These are phyloP conservation scores for Trypanosoma lewisi DNA, from an alignment of 208 protist species.

Conservation along the genomic window DNA sequence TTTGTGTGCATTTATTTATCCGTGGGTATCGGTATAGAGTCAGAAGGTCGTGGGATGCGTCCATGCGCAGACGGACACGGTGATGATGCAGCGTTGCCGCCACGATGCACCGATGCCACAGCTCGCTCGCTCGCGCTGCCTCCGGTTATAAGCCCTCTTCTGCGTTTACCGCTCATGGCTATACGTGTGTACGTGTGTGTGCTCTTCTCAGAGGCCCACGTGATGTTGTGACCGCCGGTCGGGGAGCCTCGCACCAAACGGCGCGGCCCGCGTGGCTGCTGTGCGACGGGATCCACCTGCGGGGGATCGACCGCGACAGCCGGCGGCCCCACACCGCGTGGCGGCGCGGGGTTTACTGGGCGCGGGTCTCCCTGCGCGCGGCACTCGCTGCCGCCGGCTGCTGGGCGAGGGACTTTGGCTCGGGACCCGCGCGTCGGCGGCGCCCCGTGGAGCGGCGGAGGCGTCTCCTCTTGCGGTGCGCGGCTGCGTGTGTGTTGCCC, in stretches of 20 bases:
- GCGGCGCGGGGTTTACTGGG: conserved; percentile 32
- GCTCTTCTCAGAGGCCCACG: too few relatives aligned
- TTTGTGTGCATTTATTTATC: too few relatives aligned
- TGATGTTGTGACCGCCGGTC: conserved; percentile 29
- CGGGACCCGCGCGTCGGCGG: conserved; percentile 42
- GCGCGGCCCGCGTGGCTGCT: conserved; percentile 29
- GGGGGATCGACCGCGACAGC: conserved; percentile 35
- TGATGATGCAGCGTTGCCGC: background rate
- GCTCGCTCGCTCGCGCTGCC: conserved; percentile 29
- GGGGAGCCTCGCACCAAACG: conserved; percentile 20
- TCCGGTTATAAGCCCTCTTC: conserved; percentile 39
- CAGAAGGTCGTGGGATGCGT: background rate
- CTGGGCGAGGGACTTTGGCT: conserved; percentile 76
- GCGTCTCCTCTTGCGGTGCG: conserved; percentile 26
- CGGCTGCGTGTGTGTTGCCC: conserved; percentile 31
- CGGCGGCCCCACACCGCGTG: conserved; percentile 29
- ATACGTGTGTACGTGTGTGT: conserved; percentile 16
- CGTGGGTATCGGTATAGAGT: too few relatives aligned
- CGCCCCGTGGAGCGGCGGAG: conserved; percentile 30
- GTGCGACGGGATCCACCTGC: conserved; percentile 30
- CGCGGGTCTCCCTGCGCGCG: conserved; percentile 43
- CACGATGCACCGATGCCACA: conserved; percentile 5
- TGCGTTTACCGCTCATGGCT: conserved; percentile 39
- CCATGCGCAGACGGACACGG: background rate
- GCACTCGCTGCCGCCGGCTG: conserved; percentile 50